Evolutionary conservation across 495 filamentous ascomycete species (phyloP), one percentile per base, ranked within the genome.

Genomic region (Tuber calosporum): DNA sequence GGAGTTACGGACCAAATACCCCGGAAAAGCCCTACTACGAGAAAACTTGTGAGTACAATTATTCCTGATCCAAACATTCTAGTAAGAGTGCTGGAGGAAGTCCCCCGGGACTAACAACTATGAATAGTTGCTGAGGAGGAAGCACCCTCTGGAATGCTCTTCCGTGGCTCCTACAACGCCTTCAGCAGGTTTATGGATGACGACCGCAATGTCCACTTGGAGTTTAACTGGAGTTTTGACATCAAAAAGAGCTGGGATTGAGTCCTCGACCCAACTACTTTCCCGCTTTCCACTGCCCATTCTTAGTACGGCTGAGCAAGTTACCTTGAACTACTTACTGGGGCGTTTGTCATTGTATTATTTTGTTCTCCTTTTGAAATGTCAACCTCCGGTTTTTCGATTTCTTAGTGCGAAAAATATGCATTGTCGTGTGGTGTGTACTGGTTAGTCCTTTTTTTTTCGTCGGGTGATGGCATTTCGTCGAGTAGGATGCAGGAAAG

Each of bases 171-270:
- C 82, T 99, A 98, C 85, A 88, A 91, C 67, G 94, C 93, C 30
- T 84, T 87, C 68, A 95, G 91, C 70, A 91, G 87, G 82, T 98
- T 99, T 83, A 85, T 95, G 71, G 95, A 99, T 82, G 95, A 99
- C 75, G 95, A 99, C 84, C 86, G 92, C 75, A 87, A 92, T 82
- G 88, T 85, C 41, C 93, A 98, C 83, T 86, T 99, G 53, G 84
- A 89, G 79, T 98, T 99, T 83, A 89, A 94, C 72, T 99, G 95
- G 95, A 86, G 88, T 69, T 97, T 99, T 79, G 90, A 97, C 78
- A 97, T 99, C 81, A 87, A 88, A 82, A 99, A 97, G 86, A 91
- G 94, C 81, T 98, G 95, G 96, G 90, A 88, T 80, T 84, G 71
- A 81, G 67, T 39, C 26, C 34, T 19, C 30, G 66, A 73, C 22